Base-by-base conservation (phyloP, 148 eudicot species). In the Heliosperma pusillum region DNA sequence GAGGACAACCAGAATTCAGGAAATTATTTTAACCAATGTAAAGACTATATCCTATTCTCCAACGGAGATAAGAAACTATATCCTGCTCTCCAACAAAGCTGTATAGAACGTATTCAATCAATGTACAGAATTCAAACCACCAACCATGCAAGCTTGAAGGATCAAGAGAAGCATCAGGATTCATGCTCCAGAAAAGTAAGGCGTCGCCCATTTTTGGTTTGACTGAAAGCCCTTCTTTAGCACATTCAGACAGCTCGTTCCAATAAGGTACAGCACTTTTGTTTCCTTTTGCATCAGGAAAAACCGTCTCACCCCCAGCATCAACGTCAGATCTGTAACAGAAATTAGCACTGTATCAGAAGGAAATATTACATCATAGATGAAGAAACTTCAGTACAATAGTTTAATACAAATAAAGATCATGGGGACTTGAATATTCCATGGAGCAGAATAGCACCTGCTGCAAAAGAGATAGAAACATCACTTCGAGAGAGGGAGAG, bases 171-270 rank as follows among this genome's bases (percentile, higher is more conserved):
- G 91, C 98, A 89, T 94, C 98, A 74, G 97, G 96, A 44, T 82
- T 94, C 93, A 90, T 81, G 89, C 98, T 91, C 98, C 98, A 94
- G 85, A 94, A 94, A 73, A 94, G 90, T 82, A 94, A 80, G 26
- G 98, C 97, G 80, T 93, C 98, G 25, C 97, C 97, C 87, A 76
- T 89, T 78, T 89, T 91, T 63, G 98, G 97, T 83, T 82, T 89
- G 65, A 87, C 90, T n/a, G 98, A 87, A 75, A 88, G 85, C 66
- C 98, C 98, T 77, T 77, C 87, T 82, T 93, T 88, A 44, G 89
- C 97, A 80, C 98, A 93, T 86, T 89, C 81, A 78, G 98, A 94
- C 66, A 90, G 78, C 86, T 94, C 91, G 73, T 94, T 85, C 96
- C 96, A 94, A 80, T 85, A 88, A 65, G 98, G 96, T 7, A 91